Percentiles rank a stretch among this genome's conserved stretches.
These are phyloP conservation scores for Leccinum sublutescens DNA, from an alignment of 768 basidiomycete species.

Conservation along the genomic window DNA sequence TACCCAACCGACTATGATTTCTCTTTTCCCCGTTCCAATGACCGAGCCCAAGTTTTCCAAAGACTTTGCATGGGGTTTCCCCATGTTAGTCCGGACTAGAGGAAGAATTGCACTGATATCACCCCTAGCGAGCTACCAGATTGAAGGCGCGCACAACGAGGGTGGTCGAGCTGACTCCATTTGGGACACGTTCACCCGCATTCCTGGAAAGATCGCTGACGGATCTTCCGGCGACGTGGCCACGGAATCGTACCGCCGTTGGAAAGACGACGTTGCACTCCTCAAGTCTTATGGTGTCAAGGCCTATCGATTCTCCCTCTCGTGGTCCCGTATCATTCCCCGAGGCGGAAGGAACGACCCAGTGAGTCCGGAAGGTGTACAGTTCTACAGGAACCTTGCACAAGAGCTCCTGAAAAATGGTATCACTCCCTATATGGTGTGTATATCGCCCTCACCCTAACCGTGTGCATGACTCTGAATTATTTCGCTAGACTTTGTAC, in stretches of 20 bases:
- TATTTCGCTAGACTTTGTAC: background rate
- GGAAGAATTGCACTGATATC: background rate
- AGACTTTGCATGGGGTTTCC: conserved; percentile 5
- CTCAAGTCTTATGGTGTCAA: conserved; percentile 66
- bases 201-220: conserved; percentile 71
- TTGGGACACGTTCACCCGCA: conserved; percentile 74
- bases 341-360: conserved; percentile 71
- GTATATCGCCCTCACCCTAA: background rate
- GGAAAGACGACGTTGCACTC: conserved; percentile 67
- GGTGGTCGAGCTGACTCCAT: conserved; percentile 70
- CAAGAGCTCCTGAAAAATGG: conserved; percentile 62
- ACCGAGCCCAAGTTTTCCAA: background rate
- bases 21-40: background rate
- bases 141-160: conserved; percentile 63
- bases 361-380: conserved; percentile 67
- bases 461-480: background rate
- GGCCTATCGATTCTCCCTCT: conserved; percentile 75
- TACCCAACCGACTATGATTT: background rate
- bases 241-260: conserved; percentile 71
- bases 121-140: conserved; percentile 63
- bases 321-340: conserved; percentile 79
- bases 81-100: background rate
- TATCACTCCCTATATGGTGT: conserved; percentile 69
- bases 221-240: conserved; percentile 69
- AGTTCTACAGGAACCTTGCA: conserved; percentile 71